A percentile compares a stretch with the other conserved stretches of the same genome.
These are phyloP conservation scores for Hypoxylon fuscum DNA, from an alignment of 495 filamentous ascomycete genomes.

Conservation along the genomic window DNA sequence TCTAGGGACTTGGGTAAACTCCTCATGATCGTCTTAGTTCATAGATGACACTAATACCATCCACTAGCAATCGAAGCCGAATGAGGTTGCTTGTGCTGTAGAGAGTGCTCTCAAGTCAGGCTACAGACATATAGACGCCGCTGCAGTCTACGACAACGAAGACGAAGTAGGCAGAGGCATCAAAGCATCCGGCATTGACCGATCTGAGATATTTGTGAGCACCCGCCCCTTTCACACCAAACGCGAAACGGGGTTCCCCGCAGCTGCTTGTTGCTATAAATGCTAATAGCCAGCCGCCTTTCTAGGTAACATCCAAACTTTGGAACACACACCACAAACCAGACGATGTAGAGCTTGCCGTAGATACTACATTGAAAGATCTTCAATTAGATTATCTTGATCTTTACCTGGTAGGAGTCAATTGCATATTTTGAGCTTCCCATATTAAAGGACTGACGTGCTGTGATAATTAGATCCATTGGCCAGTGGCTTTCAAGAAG, in stretches of 20 bases:
- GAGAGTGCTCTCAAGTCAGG: slow-evolving; percentile 58
- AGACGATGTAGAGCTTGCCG: slow-evolving; percentile 54
- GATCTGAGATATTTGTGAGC: slow-evolving; percentile 68
- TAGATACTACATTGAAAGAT: slow-evolving; percentile 59
- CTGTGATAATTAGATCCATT: slow-evolving; percentile 61
- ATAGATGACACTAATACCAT: too few relatives aligned
- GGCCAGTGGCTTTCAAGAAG: slow-evolving; percentile 59
- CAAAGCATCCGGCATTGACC: slow-evolving; percentile 68
- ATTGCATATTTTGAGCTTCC: not conserved
- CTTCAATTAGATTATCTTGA: slow-evolving; percentile 75
- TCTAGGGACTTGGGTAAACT: slow-evolving; percentile 37
- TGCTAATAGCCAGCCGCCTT: slow-evolving; percentile 30
- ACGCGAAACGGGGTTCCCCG: too few relatives aligned
- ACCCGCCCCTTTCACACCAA: too few relatives aligned
- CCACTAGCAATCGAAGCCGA: slow-evolving; percentile 13
- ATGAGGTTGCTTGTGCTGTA: slow-evolving; percentile 46
- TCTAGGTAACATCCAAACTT: slow-evolving; percentile 65
- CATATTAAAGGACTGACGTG: not conserved
- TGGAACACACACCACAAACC: slow-evolving; percentile 54
- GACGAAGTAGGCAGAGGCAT: slow-evolving; percentile 51
- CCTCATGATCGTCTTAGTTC: too few relatives aligned
- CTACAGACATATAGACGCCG: slow-evolving; percentile 61
- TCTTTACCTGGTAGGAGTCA: slow-evolving; percentile 61
- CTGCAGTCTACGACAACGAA: slow-evolving; percentile 52
- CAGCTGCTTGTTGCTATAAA: slow-evolving; percentile 10